phyloP scores from a whole-genome alignment of 2,329 filamentous ascomycete species.

The Myriosclerotinia duriaeana region DNA sequence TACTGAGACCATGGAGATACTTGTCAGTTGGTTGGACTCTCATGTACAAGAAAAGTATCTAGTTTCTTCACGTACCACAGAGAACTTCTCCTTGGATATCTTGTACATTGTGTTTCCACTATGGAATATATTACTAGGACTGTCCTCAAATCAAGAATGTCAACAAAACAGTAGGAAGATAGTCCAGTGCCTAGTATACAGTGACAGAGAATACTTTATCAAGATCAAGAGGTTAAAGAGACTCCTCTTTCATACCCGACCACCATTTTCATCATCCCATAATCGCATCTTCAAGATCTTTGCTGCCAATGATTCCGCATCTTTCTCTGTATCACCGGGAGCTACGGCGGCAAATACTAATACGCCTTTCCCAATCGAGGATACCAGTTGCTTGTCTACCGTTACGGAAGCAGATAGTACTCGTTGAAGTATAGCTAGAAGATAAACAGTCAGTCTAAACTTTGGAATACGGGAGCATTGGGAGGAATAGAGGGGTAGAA shows the following conservation, averaged over 20 bases:
- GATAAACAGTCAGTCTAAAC: conserved; percentile 15
- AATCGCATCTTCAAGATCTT: conserved; percentile 88
- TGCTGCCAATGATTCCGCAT: conserved; percentile 76
- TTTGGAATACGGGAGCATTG: conserved; percentile 26
- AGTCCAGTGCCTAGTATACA: not conserved
- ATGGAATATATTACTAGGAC: conserved; percentile 29
- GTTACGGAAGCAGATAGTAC: conserved; percentile 95
- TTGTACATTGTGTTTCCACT: conserved; percentile 90
- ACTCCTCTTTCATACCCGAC: conserved; percentile 33
- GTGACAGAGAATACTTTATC: not conserved
- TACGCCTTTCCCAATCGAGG: conserved; percentile 85
- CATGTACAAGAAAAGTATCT: not conserved
- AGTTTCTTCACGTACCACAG: conserved; percentile 64
- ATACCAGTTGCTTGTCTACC: conserved; percentile 86
- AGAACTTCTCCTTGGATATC: conserved; percentile 90
- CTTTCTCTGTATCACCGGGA: conserved; percentile 85
- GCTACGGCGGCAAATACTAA: conserved; percentile 90
- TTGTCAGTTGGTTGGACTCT: not conserved
- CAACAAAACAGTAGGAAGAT: not conserved
- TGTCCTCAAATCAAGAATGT: not conserved
- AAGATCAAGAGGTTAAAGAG: not conserved
- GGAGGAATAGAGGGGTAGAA: not conserved
- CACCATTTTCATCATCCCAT: conserved; percentile 57
- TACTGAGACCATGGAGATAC: conserved; percentile 52
- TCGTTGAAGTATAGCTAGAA: conserved; percentile 81